phyloP scores from a whole-genome alignment of 768 basidiomycete genomes.

The Calocera viscosa region DNA sequence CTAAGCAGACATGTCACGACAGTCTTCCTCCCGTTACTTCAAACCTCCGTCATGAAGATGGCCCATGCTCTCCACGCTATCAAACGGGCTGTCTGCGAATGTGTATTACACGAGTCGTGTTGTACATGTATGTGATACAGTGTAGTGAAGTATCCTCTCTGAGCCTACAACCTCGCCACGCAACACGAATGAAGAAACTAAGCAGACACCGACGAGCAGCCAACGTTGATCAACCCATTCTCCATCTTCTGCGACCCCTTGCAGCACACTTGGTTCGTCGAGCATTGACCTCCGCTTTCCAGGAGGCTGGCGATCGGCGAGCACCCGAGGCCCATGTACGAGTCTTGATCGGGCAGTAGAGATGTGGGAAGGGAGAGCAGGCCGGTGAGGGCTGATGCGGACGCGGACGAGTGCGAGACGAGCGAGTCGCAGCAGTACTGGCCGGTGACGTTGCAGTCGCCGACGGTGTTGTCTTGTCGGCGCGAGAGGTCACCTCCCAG shows the following conservation, averaged over 20 bases:
- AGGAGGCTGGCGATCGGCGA: background rate
- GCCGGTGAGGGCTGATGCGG: background rate
- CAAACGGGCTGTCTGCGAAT: too few species aligned
- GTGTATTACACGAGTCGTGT: background rate
- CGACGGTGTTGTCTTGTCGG: background rate
- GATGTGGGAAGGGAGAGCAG: background rate
- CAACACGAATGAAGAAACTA: background rate
- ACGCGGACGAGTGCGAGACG: background rate
- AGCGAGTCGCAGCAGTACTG: constrained; percentile 2
- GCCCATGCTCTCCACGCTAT: too few species aligned
- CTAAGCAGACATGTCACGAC: too few species aligned
- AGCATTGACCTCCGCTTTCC: background rate
- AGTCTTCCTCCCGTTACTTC: too few species aligned
- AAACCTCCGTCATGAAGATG: too few species aligned
- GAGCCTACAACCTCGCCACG: background rate
- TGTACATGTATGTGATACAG: background rate
- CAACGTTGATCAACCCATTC: background rate
- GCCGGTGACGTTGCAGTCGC: constrained; percentile 1
- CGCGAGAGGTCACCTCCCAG: background rate
- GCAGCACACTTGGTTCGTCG: constrained; percentile 1
- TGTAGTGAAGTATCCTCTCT: background rate
- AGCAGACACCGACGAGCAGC: background rate
- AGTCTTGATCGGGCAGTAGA: background rate
- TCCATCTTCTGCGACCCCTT: background rate
- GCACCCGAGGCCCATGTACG: background rate